phyloP scores from a whole-genome alignment of 2,329 filamentous ascomycete genomes.

The Bipolaris zeicola region DNA sequence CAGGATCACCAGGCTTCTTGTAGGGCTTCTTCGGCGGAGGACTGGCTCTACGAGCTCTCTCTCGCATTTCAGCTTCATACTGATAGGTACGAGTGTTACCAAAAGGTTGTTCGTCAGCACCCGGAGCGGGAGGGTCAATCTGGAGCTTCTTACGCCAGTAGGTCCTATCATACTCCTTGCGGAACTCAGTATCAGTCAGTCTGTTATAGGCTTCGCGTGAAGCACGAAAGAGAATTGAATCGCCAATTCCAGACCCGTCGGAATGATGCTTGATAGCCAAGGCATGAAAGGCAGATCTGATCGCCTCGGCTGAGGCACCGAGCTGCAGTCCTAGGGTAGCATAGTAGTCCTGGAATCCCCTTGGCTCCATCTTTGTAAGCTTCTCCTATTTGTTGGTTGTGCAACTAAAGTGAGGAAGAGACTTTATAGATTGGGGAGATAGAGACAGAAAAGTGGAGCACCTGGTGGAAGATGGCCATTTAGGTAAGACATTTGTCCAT shows the following conservation, averaged over 20 bases:
- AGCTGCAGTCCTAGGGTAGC: constrained; percentile 79
- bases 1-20: constrained; percentile 3
- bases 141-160: constrained; percentile 3
- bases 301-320: constrained; percentile 75
- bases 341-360: constrained; percentile 73
- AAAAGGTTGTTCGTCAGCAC: neutral
- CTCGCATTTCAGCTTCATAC: constrained; percentile 4
- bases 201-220: constrained; percentile 23
- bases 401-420: neutral
- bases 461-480: neutral
- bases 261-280: constrained; percentile 94
- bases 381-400: neutral
- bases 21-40: constrained; percentile 16
- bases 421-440: neutral
- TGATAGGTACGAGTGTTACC: neutral
- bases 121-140: neutral
- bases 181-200: constrained; percentile 11
- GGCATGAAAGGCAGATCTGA: constrained; percentile 96
- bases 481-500: neutral
- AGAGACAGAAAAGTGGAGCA: neutral
- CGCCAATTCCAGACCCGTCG: constrained; percentile 78
- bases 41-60: neutral
- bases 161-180: constrained; percentile 15
- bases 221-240: constrained; percentile 16
- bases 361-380: constrained; percentile 11